Evolutionary conservation across 371 early-diverging fungal genomes (phyloP), one percentile per base, ranked within the genome.

Genomic region (Syncephalastrum contaminatum): DNA sequence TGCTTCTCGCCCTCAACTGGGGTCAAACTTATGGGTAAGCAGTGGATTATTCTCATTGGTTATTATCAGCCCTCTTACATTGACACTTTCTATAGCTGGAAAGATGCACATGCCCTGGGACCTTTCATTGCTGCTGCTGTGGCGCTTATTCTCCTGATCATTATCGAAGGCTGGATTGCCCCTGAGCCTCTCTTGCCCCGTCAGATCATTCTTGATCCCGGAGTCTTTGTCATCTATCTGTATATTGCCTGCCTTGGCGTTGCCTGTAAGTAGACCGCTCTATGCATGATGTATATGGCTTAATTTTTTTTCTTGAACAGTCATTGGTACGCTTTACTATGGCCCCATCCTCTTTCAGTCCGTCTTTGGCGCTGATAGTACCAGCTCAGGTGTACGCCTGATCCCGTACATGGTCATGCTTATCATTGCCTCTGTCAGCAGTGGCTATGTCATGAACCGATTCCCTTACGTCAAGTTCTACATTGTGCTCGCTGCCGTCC

Each of bases 311-410:
- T 10, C 44, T 44, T 0, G 8, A 36, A 41, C 46, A 54, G 54
- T 90, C 60, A 83, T 87, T 51, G 79, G 82, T 24, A 76, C 85
- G 10, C 62, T 90, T 16, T 94, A 86, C 62, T 90, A 88, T 66
- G 75, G 86, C 8, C 85, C 91, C 3, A 49, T 84, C 30, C 81
- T 76, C 25, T 87, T 80, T 71, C 78, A 78, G 53, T 43, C 73
- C 27, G 75, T 74, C 3, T 78, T 70, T 64, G 71, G 64, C 12
- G 73, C 73, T 8, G 56, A 66, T 25, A 70, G 73, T 40, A 75
- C 69, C 0, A 36, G 48, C n/a, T 74, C 79, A n/a, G 79, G 79
- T 48, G 48, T 75, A 40, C 75, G 72, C 19, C 57, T 78, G 19
- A 63, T 78, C 24, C 79, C 75, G 1, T 74, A 65, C 46, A 78